These are phyloP conservation scores for Penicillium rolfsii DNA, from an alignment of 2,329 filamentous ascomycete genomes.

Conservation along the genomic window DNA sequence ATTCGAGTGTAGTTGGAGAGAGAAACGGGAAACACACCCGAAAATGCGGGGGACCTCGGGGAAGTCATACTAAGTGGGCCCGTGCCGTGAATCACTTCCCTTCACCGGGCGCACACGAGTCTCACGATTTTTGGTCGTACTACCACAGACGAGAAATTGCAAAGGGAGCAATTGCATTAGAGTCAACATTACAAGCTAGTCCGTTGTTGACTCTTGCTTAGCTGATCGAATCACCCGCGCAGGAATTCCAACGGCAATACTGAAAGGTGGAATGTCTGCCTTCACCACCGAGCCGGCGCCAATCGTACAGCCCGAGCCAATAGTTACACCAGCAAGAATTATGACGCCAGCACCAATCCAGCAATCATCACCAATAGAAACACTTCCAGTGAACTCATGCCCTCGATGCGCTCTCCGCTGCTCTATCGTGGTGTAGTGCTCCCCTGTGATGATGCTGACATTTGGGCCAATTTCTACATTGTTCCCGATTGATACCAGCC, in stretches of 20 bases:
- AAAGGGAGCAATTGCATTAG: neutral
- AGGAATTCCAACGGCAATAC: slow-evolving; percentile 3
- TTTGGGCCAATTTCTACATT: slow-evolving; percentile 77
- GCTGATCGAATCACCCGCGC: neutral
- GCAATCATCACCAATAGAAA: slow-evolving; percentile 75
- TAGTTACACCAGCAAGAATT: slow-evolving; percentile 75
- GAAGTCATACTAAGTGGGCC: neutral
- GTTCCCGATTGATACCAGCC: slow-evolving; percentile 67
- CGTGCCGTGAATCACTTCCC: neutral
- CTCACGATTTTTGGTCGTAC: neutral
- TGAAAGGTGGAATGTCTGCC: slow-evolving; percentile 34
- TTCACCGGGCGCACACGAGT: neutral
- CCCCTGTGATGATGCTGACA: slow-evolving; percentile 71
- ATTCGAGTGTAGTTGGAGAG: neutral
- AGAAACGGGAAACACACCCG: neutral
- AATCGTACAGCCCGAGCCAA: slow-evolving; percentile 71
- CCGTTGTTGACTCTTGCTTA: neutral
- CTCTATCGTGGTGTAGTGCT: slow-evolving; percentile 68
- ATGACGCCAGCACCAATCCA: slow-evolving; percentile 73
- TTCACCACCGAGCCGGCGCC: slow-evolving; percentile 80
- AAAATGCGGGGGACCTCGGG: neutral
- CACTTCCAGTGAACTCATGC: slow-evolving; percentile 52
- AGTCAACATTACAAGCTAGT: neutral
- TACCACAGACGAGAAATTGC: neutral
- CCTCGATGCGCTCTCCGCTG: slow-evolving; percentile 74